phyloP scores from a whole-genome alignment of 306 rosid genomes.

The Aeschynomene evenia region DNA sequence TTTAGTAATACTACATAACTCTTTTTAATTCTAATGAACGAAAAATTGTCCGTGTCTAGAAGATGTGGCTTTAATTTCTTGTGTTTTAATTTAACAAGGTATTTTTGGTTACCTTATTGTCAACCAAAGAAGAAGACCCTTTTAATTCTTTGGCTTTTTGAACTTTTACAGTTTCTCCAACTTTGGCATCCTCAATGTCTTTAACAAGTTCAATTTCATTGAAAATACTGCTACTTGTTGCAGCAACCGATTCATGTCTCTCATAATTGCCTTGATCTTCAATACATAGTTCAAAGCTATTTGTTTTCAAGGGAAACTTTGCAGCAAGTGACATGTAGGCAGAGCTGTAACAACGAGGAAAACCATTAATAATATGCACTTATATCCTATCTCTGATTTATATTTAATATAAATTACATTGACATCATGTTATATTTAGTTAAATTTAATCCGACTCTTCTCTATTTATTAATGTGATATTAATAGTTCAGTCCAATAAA shows the following conservation, averaged over 20 bases:
- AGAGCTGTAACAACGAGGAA: conserved; percentile 34
- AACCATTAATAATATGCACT: conserved; percentile 16
- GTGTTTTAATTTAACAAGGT: neutral
- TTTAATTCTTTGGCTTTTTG: neutral
- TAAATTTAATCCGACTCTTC: too few species aligned
- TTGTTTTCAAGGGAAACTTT: conserved; percentile 36
- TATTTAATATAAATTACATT: too few species aligned
- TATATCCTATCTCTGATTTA: too few species aligned
- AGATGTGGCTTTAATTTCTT: neutral
- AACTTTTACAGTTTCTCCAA: conserved; percentile 13
- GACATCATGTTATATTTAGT: too few species aligned
- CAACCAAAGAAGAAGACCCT: neutral
- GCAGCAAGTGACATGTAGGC: conserved; percentile 74
- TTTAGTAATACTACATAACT: neutral
- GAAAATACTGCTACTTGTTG: too few species aligned
- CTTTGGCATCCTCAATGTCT: neutral
- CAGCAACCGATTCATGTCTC: neutral
- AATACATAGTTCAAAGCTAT: neutral
- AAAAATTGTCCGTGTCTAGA: neutral
- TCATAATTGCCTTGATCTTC: neutral
- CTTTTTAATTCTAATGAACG: neutral
- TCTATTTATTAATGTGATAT: too few species aligned
- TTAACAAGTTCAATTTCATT: neutral
- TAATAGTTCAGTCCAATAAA: too few species aligned
- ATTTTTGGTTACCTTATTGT: neutral